Percentiles rank a stretch among this genome's conserved stretches.
phyloP scores from a whole-genome alignment of 345 rosid species.

The Brassica cretica region DNA sequence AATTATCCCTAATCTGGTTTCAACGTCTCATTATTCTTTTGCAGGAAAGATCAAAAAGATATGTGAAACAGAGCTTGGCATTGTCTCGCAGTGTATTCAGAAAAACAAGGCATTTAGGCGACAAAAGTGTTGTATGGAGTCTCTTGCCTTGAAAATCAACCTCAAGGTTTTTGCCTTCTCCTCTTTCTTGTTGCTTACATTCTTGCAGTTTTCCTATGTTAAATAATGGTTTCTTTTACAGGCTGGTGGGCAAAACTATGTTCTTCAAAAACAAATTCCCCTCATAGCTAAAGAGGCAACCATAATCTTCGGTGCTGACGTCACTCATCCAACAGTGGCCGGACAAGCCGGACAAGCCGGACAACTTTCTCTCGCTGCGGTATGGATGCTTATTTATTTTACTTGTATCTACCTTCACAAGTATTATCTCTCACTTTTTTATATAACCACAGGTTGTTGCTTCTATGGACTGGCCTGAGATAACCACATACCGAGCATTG shows the following conservation, averaged over 20 bases:
- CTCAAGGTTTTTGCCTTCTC: slow-evolving; percentile 59
- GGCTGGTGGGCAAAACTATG: slow-evolving; percentile 78
- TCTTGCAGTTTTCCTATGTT: neutral
- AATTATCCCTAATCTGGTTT: neutral
- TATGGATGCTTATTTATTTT: slow-evolving; percentile 28
- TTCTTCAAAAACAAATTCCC: slow-evolving; percentile 50
- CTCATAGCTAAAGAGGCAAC: slow-evolving; percentile 52
- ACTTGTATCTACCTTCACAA: too few relatives aligned
- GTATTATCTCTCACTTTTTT: neutral
- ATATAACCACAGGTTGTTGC: slow-evolving; percentile 62
- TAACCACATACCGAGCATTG: slow-evolving; percentile 65
- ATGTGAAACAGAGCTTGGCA: slow-evolving; percentile 74
- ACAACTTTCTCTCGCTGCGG: slow-evolving; percentile 83
- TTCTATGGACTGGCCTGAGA: slow-evolving; percentile 87
- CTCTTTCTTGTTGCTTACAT: neutral
- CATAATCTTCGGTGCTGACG: slow-evolving; percentile 78
- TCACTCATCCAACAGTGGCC: slow-evolving; percentile 72
- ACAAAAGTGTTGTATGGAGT: slow-evolving; percentile 54
- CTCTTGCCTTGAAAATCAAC: slow-evolving; percentile 67
- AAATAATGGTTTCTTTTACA: slow-evolving; percentile 7
- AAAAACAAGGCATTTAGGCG: slow-evolving; percentile 47
- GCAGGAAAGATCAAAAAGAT: slow-evolving; percentile 59
- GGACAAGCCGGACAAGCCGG: too few relatives aligned
- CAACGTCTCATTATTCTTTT: neutral
- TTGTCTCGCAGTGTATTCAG: slow-evolving; percentile 72